These are phyloP conservation scores for Pleurotus ostreatus DNA, from an alignment of 768 basidiomycete genomes.

Conservation along the genomic window DNA sequence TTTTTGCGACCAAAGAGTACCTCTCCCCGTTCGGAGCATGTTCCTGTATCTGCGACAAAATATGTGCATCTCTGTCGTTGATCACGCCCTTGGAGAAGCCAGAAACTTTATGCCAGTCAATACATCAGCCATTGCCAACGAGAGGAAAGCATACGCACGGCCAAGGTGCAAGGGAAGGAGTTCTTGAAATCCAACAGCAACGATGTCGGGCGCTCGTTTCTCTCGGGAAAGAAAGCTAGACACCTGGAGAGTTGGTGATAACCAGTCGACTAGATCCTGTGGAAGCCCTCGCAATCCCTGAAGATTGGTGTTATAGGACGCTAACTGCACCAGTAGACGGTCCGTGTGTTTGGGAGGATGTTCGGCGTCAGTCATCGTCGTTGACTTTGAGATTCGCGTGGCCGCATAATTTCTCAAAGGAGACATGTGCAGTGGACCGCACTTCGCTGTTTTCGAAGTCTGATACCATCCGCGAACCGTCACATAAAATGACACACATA, in stretches of 20 bases:
- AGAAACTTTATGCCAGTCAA: slow-evolving; percentile 47
- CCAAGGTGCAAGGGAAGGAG: slow-evolving; percentile 86
- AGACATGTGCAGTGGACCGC: no score
- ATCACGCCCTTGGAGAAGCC: slow-evolving; percentile 73
- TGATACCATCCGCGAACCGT: no score
- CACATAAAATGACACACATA: no score
- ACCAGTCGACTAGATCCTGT: slow-evolving; percentile 90
- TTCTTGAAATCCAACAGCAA: slow-evolving; percentile 93
- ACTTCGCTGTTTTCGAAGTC: no score
- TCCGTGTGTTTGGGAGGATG: slow-evolving; percentile 12
- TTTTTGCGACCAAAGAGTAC: slow-evolving; percentile 75
- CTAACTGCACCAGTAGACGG: slow-evolving; percentile 68
- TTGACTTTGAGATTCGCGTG: not conserved
- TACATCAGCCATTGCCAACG: slow-evolving; percentile 6
- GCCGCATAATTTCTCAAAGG: no score
- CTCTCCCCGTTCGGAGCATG: slow-evolving; percentile 69
- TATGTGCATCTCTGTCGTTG: slow-evolving; percentile 63
- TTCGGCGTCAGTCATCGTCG: not conserved
- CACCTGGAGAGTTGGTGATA: slow-evolving; percentile 76
- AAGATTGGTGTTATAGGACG: slow-evolving; percentile 89
- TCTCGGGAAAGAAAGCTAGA: slow-evolving; percentile 65
- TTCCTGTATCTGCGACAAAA: slow-evolving; percentile 68
- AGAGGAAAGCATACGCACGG: slow-evolving; percentile 45
- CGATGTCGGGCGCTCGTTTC: slow-evolving; percentile 72
- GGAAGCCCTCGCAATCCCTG: slow-evolving; percentile 72